phyloP scores from a whole-genome alignment of 257 asterid genomes.

The Nicotiana noctiflora region DNA sequence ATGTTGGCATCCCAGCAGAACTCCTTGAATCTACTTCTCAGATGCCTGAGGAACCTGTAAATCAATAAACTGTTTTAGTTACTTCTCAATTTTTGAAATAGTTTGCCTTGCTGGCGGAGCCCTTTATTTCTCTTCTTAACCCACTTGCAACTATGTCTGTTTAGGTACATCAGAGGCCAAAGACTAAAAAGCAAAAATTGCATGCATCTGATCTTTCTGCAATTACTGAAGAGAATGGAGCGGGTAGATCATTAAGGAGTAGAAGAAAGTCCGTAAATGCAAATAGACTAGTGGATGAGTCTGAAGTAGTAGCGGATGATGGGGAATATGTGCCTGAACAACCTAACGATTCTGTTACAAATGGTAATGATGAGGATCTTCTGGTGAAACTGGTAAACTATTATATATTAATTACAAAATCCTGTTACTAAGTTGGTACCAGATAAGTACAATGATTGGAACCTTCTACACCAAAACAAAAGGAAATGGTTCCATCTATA shows the following conservation, averaged over 20 bases:
- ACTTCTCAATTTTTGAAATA: neutral
- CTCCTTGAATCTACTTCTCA: slow-evolving; percentile 31
- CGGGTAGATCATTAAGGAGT: slow-evolving; percentile 42
- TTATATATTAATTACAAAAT: no score
- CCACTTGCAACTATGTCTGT: slow-evolving; percentile 2
- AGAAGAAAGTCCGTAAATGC: slow-evolving; percentile 23
- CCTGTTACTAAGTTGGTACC: no score
- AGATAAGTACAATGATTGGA: no score
- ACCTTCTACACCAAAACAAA: no score
- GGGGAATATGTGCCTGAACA: slow-evolving; percentile 30
- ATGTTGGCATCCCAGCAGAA: slow-evolving; percentile 21
- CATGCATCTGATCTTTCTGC: slow-evolving; percentile 29
- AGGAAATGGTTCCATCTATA: no score
- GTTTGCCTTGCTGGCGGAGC: neutral
- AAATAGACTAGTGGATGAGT: slow-evolving; percentile 32
- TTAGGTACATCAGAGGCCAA: slow-evolving; percentile 59
- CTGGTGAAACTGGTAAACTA: no score
- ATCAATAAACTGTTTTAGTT: slow-evolving; percentile 8
- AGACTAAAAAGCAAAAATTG: slow-evolving; percentile 20
- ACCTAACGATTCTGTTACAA: slow-evolving; percentile 26
- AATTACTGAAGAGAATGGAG: slow-evolving; percentile 29
- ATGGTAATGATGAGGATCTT: no score
- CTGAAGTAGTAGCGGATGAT: slow-evolving; percentile 32
- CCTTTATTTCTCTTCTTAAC: slow-evolving; percentile 4
- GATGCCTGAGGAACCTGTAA: slow-evolving; percentile 51